Evolutionary conservation across 768 basidiomycete species (phyloP).

Genomic region (Xerocomellus chrysenteron): DNA sequence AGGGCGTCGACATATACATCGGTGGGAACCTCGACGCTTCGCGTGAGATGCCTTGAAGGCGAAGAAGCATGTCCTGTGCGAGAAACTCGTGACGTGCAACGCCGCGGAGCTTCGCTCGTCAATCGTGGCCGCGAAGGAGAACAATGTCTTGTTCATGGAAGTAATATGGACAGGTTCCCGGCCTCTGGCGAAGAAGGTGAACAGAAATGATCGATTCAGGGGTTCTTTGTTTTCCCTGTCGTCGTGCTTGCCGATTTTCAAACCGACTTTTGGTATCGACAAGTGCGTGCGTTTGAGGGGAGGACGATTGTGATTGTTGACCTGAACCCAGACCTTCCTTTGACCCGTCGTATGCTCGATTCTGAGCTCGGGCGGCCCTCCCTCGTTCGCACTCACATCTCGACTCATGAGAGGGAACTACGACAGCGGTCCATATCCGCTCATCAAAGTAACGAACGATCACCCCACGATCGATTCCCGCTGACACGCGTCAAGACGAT

Average conservation of each 20-base stretch:
- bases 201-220: neutral
- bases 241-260: neutral
- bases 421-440: neutral
- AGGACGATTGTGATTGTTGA: neutral
- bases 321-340: neutral
- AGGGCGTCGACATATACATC: neutral
- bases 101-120: neutral
- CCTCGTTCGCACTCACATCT: neutral
- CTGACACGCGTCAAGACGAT: slow-evolving; percentile 36
- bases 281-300: neutral
- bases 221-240: neutral
- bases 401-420: neutral
- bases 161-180: neutral
- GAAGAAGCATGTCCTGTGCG: neutral
- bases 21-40: neutral
- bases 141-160: neutral
- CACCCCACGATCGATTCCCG: neutral
- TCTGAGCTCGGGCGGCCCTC: neutral
- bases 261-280: neutral
- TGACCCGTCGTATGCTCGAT: neutral
- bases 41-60: neutral
- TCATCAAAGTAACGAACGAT: neutral
- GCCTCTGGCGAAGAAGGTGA: neutral
- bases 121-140: neutral
- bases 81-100: neutral